Evolutionary conservation across 441 rosid genomes (phyloP), one percentile per base, ranked within the genome.

Genomic region (Bocquillonia castaneifolia): DNA sequence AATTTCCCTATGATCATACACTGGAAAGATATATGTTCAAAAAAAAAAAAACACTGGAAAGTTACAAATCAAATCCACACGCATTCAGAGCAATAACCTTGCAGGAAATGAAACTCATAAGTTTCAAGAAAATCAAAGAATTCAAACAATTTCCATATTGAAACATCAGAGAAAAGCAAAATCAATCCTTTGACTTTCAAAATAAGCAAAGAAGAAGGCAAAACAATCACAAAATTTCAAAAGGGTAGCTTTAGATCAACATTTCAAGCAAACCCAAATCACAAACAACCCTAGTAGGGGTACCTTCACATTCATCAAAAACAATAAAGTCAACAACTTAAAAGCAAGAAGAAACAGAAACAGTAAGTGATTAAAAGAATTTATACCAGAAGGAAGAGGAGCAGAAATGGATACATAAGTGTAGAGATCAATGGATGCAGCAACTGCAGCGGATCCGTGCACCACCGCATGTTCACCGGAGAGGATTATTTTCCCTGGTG

Each of bases 401-500:
- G n/a, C n/a, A 50, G 83, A 84, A 34, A 93, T 78, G 59, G 93
- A 69, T 69, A 81, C 84, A 25, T 65, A 69, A 66, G 95, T 89
- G 76, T 73, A 91, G 79, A 93, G 96, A 82, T 84, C 80, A 86
- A 93, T 82, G 79, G 96, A 86, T 42, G 97, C 86, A 48, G 96
- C 98, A 40, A 91, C 88, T 7, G 99, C 99, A 4, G 95, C 81
- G 63, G 89, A 84, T 75, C 97, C 97, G 75, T 93, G 96, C 56
- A 93, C 97, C 67, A 93, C 99, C 0, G 96, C 99, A 57, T 93
- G 99, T 72, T 93, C 99, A 2, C 99, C 97, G 52, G 96, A 78
- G 28, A 93, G 90, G 60, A 91, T 93, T 81, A 93, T 84, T 77
- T 93, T 93, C 32, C 97, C 97, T 0, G 99, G 99, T 68, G 99